Conservation (phyloP, 2,329 filamentous ascomycete species). For the Phialophora tarda region DNA sequence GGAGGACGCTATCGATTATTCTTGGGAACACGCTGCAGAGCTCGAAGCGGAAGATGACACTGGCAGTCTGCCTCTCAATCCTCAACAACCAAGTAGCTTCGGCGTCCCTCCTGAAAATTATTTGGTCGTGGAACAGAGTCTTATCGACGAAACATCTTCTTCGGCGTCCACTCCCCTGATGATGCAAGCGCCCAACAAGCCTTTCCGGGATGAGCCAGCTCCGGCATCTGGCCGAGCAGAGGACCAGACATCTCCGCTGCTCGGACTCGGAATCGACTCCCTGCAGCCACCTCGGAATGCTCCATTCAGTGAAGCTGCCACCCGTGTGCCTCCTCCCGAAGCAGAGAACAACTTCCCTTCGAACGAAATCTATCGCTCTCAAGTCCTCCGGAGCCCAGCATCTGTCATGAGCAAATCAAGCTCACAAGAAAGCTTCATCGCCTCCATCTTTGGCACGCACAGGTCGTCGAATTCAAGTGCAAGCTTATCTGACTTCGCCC, state of each 20-base stretch:
- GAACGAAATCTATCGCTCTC: conserved; percentile 12
- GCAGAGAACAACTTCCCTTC: conserved; percentile 12
- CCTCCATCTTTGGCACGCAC: conserved; percentile 54
- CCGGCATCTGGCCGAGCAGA: neutral
- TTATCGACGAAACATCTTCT: conserved; percentile 28
- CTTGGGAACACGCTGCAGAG: conserved; percentile 38
- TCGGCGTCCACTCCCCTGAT: conserved; percentile 37
- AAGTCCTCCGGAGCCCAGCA: conserved; percentile 52
- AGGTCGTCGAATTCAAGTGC: conserved; percentile 54
- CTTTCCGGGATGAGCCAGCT: neutral
- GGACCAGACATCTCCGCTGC: conserved; percentile 30
- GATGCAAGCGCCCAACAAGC: conserved; percentile 29
- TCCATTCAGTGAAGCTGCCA: conserved; percentile 9
- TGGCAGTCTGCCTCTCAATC: conserved; percentile 3
- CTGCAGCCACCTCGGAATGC: conserved; percentile 15
- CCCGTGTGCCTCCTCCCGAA: neutral
- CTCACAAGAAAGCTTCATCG: conserved; percentile 62
- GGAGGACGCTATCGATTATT: conserved; percentile 40
- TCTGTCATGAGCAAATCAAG: conserved; percentile 62
- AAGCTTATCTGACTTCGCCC: conserved; percentile 50
- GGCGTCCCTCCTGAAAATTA: conserved; percentile 23
- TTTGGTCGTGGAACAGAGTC: conserved; percentile 27
- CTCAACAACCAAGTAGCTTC: neutral
- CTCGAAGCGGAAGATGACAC: conserved; percentile 20
- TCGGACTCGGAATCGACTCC: conserved; percentile 32